Conservation (phyloP, 2,329 filamentous ascomycete genomes). For the Didymella keratinophila region DNA sequence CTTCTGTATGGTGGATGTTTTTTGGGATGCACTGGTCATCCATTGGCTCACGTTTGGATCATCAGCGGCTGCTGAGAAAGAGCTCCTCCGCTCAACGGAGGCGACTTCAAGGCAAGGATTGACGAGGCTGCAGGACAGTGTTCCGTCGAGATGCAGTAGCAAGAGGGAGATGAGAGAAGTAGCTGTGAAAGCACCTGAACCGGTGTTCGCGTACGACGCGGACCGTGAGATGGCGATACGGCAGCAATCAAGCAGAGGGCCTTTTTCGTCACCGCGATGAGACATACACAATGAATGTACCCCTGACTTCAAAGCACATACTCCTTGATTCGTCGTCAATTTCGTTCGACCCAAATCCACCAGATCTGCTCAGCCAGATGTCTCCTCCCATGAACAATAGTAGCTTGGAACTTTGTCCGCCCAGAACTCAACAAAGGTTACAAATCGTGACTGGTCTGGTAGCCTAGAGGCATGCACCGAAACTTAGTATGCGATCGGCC, state of each 20-base stretch:
- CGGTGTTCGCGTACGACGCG: background rate
- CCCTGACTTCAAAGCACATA: too few species aligned
- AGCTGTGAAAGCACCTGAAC: background rate
- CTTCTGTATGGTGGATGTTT: conserved; percentile 49
- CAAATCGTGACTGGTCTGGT: too few species aligned
- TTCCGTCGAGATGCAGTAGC: conserved; percentile 8
- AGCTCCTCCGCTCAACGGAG: conserved; percentile 14
- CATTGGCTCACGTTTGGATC: conserved; percentile 33
- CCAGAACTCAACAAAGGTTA: background rate
- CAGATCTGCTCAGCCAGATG: too few species aligned
- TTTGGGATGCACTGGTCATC: conserved; percentile 29
- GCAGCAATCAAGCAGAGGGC: background rate
- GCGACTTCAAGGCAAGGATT: conserved; percentile 8
- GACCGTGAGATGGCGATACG: background rate
- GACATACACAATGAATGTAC: background rate
- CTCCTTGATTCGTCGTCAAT: too few species aligned
- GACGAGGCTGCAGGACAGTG: conserved; percentile 6
- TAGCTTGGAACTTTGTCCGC: background rate
- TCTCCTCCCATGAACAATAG: background rate
- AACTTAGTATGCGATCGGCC: background rate
- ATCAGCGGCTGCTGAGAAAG: conserved; percentile 19
- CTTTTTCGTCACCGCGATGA: background rate
- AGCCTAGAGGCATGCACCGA: background rate
- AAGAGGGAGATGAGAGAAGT: background rate
- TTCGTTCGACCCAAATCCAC: too few species aligned